Evolutionary conservation across 192 early-diverging fungal genomes (phyloP).

Genomic region (Podila clonocystis): DNA sequence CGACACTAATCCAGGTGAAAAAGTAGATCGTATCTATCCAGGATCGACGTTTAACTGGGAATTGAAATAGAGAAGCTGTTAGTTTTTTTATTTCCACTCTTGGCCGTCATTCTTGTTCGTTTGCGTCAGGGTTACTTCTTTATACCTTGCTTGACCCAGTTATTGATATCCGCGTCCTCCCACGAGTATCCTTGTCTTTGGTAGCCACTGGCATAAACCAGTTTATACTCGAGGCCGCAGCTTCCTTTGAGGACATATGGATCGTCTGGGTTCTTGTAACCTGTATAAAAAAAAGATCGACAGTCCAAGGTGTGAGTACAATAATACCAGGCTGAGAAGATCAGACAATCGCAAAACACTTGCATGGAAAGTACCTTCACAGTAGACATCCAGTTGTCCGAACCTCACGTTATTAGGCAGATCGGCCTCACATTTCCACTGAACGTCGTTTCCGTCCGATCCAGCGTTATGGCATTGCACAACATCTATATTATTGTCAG

Average conservation of each 20-base stretch:
- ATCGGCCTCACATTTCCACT: slow-evolving; percentile 60
- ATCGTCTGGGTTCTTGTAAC: slow-evolving; percentile 54
- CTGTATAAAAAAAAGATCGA: not conserved
- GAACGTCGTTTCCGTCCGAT: slow-evolving; percentile 58
- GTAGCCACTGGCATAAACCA: slow-evolving; percentile 25
- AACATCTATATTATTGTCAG: slow-evolving; percentile 12
- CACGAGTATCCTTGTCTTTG: not conserved
- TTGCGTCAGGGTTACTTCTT: not conserved
- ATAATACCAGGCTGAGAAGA: not conserved
- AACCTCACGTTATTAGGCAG: slow-evolving; percentile 50
- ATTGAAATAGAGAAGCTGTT: not conserved
- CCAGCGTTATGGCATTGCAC: slow-evolving; percentile 54
- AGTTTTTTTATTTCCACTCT: not conserved
- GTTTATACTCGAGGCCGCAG: slow-evolving; percentile 57
- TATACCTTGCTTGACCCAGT: slow-evolving; percentile 26
- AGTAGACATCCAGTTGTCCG: slow-evolving; percentile 51
- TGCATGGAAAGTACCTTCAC: slow-evolving; percentile 31
- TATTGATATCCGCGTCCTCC: slow-evolving; percentile 5
- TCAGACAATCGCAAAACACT: not conserved
- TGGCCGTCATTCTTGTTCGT: not conserved
- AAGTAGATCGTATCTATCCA: slow-evolving; percentile 17
- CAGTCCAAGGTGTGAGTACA: not conserved
- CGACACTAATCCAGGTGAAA: slow-evolving; percentile 28
- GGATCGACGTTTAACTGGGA: slow-evolving; percentile 20
- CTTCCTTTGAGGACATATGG: slow-evolving; percentile 52